Base-by-base conservation (phyloP, 2,329 filamentous ascomycete species). In the Coleophoma cylindrospora region DNA sequence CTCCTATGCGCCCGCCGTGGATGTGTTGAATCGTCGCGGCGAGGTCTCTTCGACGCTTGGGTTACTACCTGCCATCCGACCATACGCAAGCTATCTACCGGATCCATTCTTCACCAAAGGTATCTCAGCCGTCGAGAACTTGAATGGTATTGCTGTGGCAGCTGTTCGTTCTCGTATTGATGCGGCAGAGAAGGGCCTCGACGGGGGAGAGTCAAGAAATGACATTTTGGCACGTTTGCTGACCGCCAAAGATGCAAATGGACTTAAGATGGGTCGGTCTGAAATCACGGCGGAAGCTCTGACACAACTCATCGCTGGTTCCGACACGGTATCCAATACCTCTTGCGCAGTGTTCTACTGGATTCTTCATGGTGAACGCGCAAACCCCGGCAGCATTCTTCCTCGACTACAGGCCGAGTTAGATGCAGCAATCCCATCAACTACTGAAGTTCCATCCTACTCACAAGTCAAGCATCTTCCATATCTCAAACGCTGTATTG, bases 281-380 rank as follows among this genome's bases (percentile, higher is more conserved):
- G 89, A 95, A 64, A 75, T 95, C 45, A 92, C 89, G 0, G 89
- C 89, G 40, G 90, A 95, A 69, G 90, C 90, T 7, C 72, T 95
- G 37, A 95, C 90, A 0, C 90, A 95, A 67, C 79, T 95, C 41
- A 95, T 89, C 59, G 86, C 86, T 2, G 86, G 86, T 19, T 83
- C 77, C 44, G 86, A 89, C 66, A 89, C 86, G 0, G 89, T 85
- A 0, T 84, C 80, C 49, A 90, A 89, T 71, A 85, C 90, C 0
- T 84, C 86, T 2, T 94, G 90, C 63, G 89, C 90, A 0, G 74
- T 95, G 34, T 76, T 95, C 0, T 95, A 84, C 72, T 87, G 90
- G 71, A 83, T 80, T 34, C 73, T 85, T 4, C 73, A 41, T 19
- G 40, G 40, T 21, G 40, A 41, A 41, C 40, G 40, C 22, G 75